Percentiles rank a stretch among this genome's conserved stretches.
phyloP scores from a whole-genome alignment of 441 rosid species.

The Hypseocharis bilobata region DNA sequence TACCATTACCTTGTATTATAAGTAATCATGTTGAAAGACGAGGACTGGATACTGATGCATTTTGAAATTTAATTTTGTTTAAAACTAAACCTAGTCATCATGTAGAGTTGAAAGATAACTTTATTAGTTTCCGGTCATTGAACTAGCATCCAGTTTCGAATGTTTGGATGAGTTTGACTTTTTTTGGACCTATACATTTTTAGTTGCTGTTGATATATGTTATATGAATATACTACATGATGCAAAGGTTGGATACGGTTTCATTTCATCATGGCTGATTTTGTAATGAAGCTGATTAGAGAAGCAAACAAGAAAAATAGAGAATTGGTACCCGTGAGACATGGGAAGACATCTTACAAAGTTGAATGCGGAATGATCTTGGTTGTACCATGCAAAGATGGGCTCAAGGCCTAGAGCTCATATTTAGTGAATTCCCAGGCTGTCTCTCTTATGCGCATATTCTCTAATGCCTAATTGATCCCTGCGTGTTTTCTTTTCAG shows the following conservation, averaged over 20 bases:
- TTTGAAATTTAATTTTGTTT: no score
- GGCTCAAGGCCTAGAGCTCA: not conserved
- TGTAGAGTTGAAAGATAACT: no score
- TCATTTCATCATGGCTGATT: not conserved
- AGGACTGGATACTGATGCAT: not conserved
- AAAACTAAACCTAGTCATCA: no score
- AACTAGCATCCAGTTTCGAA: no score
- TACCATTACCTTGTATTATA: not conserved
- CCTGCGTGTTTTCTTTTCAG: slow-evolving; percentile 8
- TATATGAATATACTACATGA: not conserved
- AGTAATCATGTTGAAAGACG: not conserved
- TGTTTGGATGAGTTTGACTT: no score
- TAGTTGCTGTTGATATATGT: not conserved
- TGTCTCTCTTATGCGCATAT: no score
- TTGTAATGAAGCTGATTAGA: not conserved
- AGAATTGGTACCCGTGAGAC: not conserved
- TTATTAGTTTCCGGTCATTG: no score
- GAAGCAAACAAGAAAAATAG: not conserved
- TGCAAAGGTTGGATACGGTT: not conserved
- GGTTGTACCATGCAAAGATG: not conserved
- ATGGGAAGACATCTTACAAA: not conserved
- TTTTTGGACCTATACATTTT: not conserved
- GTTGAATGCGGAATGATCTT: not conserved
- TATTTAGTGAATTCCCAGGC: not conserved
- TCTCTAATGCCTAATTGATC: no score